These are phyloP conservation scores for Zymoseptoria ardabiliae DNA, from an alignment of 2,329 filamentous ascomycete genomes.

Conservation along the genomic window DNA sequence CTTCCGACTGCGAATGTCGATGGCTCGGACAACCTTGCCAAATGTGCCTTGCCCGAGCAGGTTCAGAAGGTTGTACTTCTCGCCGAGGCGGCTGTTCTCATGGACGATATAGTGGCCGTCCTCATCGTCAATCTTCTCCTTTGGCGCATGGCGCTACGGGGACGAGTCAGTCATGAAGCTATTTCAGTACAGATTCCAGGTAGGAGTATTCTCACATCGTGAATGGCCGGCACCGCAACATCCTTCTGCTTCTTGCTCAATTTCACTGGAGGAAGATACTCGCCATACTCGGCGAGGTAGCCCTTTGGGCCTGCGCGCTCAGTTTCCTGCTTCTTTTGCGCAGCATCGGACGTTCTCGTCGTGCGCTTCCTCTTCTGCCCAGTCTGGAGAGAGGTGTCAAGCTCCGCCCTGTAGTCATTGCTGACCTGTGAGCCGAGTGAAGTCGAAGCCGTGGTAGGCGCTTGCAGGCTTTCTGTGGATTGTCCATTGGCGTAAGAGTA, in stretches of 20 bases:
- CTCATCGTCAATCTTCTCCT: constrained; percentile 80
- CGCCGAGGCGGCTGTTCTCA: constrained; percentile 76
- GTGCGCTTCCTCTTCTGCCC: constrained; percentile 84
- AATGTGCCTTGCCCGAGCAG: constrained; percentile 95
- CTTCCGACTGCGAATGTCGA: constrained; percentile 65
- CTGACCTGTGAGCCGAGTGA: constrained; percentile 65
- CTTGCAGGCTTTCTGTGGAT: constrained; percentile 44
- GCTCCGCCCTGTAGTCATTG: constrained; percentile 51
- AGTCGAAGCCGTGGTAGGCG: constrained; percentile 67
- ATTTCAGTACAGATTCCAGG: neutral
- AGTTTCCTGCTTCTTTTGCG: constrained; percentile 26
- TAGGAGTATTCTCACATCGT: constrained; percentile 42
- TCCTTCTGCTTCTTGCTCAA: constrained; percentile 81
- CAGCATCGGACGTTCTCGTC: constrained; percentile 38
- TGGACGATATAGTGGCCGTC: constrained; percentile 96
- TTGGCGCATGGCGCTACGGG: constrained; percentile 24
- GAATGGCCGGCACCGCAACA: constrained; percentile 50
- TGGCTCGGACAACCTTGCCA: constrained; percentile 93
- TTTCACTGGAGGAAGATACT: constrained; percentile 78
- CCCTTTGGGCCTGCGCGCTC: constrained; percentile 22
- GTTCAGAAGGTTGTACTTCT: constrained; percentile 82
- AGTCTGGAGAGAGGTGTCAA: constrained; percentile 50
- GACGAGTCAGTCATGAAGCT: constrained; percentile 11
- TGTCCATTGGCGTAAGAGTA: constrained; percentile 68
- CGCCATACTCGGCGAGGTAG: constrained; percentile 39